Evolutionary conservation across 768 basidiomycete genomes (phyloP), one percentile per base, ranked within the genome.

Genomic region (Mycena sanguinolenta): DNA sequence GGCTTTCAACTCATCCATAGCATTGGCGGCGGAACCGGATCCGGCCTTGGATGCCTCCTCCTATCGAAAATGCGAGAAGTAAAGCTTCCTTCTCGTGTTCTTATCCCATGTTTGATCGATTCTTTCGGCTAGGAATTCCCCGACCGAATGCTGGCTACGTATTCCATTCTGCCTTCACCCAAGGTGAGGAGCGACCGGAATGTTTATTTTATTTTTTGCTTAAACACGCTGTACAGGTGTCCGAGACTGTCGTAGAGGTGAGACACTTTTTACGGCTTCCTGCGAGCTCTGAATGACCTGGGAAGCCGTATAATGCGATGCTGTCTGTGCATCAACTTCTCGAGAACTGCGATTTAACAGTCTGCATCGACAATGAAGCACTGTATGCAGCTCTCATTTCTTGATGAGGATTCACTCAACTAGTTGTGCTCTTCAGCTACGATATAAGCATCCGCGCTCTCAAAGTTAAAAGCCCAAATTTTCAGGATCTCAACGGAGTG

Each of bases 1-100:
- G 97, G 97, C 0, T 95, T 97, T 77, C 95, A 97, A 75, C 79
- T 96, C 55, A 80, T 96, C 13, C 95, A 97, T 73, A 95, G 96
- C 21, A 88, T 99, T 21, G 96, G 96, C 39, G 96, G 96, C 69
- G 96, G 96, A 42, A 97, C 94, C 3, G 96, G 95, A 42, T 90
- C 95, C 27, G 96, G 96, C 21, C 80, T 97, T 49, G 95, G 95
- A 44, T 91, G 91, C 65, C 83, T 97, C 50, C 82, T 97, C 63
- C 81, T 97, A 39, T 90, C 91, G 42, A 96, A 96, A 77, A 81
- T 96, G 68, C 88, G 94, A 61, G 95, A 96, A 83, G 94, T 87
- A 69, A 27, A 19, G 19, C 2, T 53, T 60, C 32, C 58, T 44
- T 61, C 36, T 55, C 34, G 60, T 73, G 21, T 71, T 65, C 36